Conservation (phyloP, 495 filamentous ascomycete genomes). For the Xylaria palmicola region DNA sequence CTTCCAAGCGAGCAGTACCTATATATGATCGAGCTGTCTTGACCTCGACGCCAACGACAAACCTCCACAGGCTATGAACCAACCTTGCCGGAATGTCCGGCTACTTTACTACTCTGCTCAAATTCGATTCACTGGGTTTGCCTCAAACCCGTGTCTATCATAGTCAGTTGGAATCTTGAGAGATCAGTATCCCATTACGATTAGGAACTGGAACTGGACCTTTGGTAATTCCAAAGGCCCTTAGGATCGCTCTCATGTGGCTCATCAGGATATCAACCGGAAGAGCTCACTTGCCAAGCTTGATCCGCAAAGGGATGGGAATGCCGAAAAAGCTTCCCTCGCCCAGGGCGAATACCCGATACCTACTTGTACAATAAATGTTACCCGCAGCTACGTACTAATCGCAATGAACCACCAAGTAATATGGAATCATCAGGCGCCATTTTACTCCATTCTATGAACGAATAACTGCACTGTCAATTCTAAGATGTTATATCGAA, state of each 20-base stretch:
- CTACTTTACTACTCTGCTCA: too few species aligned
- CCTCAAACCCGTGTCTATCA: too few species aligned
- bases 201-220: too few species aligned
- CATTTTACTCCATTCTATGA: background rate
- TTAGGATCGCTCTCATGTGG: background rate
- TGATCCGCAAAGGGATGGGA: background rate
- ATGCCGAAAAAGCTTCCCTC: background rate
- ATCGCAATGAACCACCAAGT: background rate
- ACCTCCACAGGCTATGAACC: too few species aligned
- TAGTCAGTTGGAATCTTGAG: too few species aligned
- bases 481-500: background rate
- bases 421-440: background rate
- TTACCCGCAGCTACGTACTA: background rate
- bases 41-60: background rate
- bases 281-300: background rate
- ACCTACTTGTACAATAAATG: slow-evolving; percentile 4
- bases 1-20: background rate
- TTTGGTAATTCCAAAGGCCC: background rate
- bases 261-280: background rate
- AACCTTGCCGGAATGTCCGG: too few species aligned
- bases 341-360: background rate
- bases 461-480: background rate
- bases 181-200: too few species aligned
- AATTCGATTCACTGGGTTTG: too few species aligned
- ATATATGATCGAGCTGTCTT: background rate